Percentiles rank a stretch among this genome's conserved stretches.
Conservation (phyloP, 441 rosid species). For the Adansonia grandidieri region DNA sequence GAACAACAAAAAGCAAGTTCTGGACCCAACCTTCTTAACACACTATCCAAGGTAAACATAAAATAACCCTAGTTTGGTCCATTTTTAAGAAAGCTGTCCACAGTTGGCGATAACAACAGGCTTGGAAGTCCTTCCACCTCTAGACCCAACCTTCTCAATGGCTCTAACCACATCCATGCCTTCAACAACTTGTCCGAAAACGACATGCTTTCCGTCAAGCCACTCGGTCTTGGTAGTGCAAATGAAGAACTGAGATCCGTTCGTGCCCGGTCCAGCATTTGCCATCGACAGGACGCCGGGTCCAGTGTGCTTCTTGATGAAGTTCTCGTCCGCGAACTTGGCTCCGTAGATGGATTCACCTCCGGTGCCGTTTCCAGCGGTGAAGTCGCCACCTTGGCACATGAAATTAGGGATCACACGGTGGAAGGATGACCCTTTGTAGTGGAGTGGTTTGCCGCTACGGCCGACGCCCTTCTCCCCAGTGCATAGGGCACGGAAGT, state of each 20-base stretch:
- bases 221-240: conserved; percentile 68
- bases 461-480: conserved; percentile 75
- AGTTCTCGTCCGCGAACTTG: conserved; percentile 82
- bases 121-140: conserved; percentile 55
- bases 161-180: conserved; percentile 66
- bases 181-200: conserved; percentile 76
- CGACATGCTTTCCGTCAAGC: conserved; percentile 91
- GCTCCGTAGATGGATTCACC: conserved; percentile 80
- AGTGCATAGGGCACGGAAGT: conserved; percentile 89
- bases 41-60: not conserved
- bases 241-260: conserved; percentile 83
- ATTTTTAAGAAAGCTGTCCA: conserved; percentile 61
- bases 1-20: no score
- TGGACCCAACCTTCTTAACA: no score
- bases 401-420: conserved; percentile 79
- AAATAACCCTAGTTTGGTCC: not conserved
- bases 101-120: conserved; percentile 65
- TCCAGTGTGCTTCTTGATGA: conserved; percentile 76
- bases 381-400: conserved; percentile 87
- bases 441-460: conserved; percentile 71
- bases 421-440: conserved; percentile 71
- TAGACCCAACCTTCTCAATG: conserved; percentile 69
- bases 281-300: conserved; percentile 88
- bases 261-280: conserved; percentile 66
- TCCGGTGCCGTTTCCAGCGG: conserved; percentile 85